phyloP scores from a whole-genome alignment of 2,329 filamentous ascomycete species.

The Pseudocercospora pini-densiflorae region DNA sequence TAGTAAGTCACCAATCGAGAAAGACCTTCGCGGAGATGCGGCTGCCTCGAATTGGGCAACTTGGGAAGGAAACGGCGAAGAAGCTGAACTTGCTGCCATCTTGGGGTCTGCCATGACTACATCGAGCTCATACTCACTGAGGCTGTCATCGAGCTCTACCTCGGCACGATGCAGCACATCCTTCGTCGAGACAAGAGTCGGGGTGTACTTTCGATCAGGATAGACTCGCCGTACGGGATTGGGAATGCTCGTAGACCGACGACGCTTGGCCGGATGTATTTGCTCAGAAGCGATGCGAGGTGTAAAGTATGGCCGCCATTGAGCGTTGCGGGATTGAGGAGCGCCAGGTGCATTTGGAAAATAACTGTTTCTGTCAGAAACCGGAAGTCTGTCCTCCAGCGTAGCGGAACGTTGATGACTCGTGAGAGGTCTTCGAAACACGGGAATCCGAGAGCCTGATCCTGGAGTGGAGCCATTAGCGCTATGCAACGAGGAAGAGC shows the following conservation, averaged over 20 bases:
- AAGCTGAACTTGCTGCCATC: slow-evolving; percentile 30
- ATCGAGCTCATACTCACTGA: slow-evolving; percentile 26
- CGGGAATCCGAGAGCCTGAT: slow-evolving; percentile 63
- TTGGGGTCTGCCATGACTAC: slow-evolving; percentile 16
- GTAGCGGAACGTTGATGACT: slow-evolving; percentile 78
- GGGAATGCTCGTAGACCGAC: slow-evolving; percentile 42
- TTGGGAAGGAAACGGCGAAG: slow-evolving; percentile 33
- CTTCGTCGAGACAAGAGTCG: slow-evolving; percentile 38
- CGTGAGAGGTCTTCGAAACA: slow-evolving; percentile 74
- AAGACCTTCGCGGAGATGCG: slow-evolving; percentile 50
- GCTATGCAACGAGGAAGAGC: slow-evolving; percentile 62
- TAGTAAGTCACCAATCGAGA: slow-evolving; percentile 55
- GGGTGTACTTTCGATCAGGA: slow-evolving; percentile 42
- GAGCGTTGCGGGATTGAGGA: slow-evolving; percentile 29
- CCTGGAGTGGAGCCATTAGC: slow-evolving; percentile 53
- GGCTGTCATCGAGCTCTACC: slow-evolving; percentile 36
- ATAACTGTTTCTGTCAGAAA: slow-evolving; percentile 18
- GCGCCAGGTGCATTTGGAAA: slow-evolving; percentile 22
- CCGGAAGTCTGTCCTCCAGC: slow-evolving; percentile 52
- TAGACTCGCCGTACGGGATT: slow-evolving; percentile 44
- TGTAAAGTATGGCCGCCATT: slow-evolving; percentile 43
- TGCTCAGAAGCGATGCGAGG: slow-evolving; percentile 33
- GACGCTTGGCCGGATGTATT: slow-evolving; percentile 25
- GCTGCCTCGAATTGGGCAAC: slow-evolving; percentile 32
- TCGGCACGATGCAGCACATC: slow-evolving; percentile 31